Percentiles rank a stretch among this genome's conserved stretches.
Conservation (phyloP, 1,139 yeast genomes). For the Candida buenavistaensis region DNA sequence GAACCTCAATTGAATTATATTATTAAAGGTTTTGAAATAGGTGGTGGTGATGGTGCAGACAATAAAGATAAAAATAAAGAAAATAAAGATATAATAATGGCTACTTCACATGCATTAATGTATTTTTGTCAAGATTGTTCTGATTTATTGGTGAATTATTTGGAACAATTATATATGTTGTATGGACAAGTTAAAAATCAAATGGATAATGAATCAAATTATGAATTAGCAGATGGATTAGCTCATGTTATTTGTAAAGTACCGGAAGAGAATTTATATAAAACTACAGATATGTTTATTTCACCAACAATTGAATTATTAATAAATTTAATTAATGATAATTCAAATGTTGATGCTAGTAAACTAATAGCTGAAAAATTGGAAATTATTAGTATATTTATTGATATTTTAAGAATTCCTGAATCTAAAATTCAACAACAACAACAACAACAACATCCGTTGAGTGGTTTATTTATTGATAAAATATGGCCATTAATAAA, state of each 20-base stretch:
- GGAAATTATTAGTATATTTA: slow-evolving; percentile 72
- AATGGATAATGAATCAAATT: slow-evolving; percentile 68
- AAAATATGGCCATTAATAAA: slow-evolving; percentile 59
- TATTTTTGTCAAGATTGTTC: slow-evolving; percentile 94
- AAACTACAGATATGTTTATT: slow-evolving; percentile 55
- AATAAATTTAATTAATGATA: slow-evolving; percentile 21
- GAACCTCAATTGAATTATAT: slow-evolving; percentile 85
- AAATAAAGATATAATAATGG: slow-evolving; percentile 61
- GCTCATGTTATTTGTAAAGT: slow-evolving; percentile 76
- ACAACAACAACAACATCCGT: slow-evolving; percentile 47
- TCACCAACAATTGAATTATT: slow-evolving; percentile 62
- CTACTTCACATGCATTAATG: slow-evolving; percentile 93
- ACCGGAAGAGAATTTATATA: slow-evolving; percentile 33
- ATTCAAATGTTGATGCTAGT: slow-evolving; percentile 17
- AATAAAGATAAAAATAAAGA: too few relatives aligned
- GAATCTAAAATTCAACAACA: too few relatives aligned
- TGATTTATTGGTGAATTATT: slow-evolving; percentile 57
- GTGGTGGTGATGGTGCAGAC: too few relatives aligned
- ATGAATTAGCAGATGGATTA: slow-evolving; percentile 86
- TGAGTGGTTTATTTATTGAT: slow-evolving; percentile 56
- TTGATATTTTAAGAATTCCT: slow-evolving; percentile 53
- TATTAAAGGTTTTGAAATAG: slow-evolving; percentile 66
- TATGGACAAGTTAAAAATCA: slow-evolving; percentile 61
- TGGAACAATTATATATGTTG: slow-evolving; percentile 76
- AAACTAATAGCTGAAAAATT: slow-evolving; percentile 68